These are phyloP conservation scores for Pseudogymnoascus sp. DNA, from an alignment of 2,329 filamentous ascomycete genomes.

Conservation along the genomic window DNA sequence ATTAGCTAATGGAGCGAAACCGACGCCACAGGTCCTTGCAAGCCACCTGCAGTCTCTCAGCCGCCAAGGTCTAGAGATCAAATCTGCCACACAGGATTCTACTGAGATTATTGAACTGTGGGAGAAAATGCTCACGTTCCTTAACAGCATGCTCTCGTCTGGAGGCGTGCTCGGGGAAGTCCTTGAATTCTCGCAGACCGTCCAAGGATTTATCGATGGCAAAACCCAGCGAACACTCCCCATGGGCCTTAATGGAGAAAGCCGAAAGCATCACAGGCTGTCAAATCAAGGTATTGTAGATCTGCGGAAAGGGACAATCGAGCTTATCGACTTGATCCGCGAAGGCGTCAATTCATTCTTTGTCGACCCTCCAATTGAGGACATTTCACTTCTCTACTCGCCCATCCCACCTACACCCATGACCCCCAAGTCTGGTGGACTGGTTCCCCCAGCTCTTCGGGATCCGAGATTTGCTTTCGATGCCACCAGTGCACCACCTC, in stretches of 20 bases:
- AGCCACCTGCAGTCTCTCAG: slow-evolving; percentile 69
- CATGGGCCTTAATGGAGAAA: slow-evolving; percentile 73
- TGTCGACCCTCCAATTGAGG: slow-evolving; percentile 79
- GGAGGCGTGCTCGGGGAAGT: slow-evolving; percentile 83
- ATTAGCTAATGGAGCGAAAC: slow-evolving; percentile 68
- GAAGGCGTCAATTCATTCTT: slow-evolving; percentile 79
- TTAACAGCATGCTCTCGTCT: slow-evolving; percentile 68
- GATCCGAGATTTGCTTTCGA: slow-evolving; percentile 78
- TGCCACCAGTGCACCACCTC: slow-evolving; percentile 66
- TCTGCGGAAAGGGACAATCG: slow-evolving; percentile 69
- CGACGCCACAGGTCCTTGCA: slow-evolving; percentile 62
- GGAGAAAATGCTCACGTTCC: slow-evolving; percentile 75
- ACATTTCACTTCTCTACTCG: slow-evolving; percentile 81
- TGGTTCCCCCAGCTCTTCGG: slow-evolving; percentile 52
- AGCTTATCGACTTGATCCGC: slow-evolving; percentile 77
- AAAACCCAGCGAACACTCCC: slow-evolving; percentile 76
- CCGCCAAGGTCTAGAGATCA: slow-evolving; percentile 58
- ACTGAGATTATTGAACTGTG: slow-evolving; percentile 81
- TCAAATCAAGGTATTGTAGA: slow-evolving; percentile 63
- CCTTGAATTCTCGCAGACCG: slow-evolving; percentile 87
- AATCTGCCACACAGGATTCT: slow-evolving; percentile 63
- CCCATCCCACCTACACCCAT: slow-evolving; percentile 65
- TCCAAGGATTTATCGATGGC: slow-evolving; percentile 83
- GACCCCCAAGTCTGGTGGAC: slow-evolving; percentile 53
- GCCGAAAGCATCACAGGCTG: slow-evolving; percentile 72